Base-by-base conservation (phyloP, 129 eudicot species). In the Mikania micrantha region DNA sequence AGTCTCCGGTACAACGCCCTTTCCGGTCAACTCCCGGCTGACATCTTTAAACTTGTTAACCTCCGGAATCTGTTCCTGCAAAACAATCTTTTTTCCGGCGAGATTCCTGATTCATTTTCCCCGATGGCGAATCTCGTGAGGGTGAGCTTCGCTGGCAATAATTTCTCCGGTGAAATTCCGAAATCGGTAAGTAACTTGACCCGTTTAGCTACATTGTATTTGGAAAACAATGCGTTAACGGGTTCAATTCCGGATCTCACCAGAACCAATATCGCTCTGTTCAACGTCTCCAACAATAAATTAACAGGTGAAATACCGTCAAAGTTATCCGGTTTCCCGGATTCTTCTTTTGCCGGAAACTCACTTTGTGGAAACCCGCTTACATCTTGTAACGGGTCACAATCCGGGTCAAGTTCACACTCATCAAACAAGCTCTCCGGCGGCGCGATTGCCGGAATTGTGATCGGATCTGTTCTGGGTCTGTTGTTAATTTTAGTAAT, bases 391-490 rank as follows among this genome's bases (percentile, higher is more conserved):
- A 48, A 54, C 52, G 80, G 76, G 10, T 71, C 79, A 0, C n/a
- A 21, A 50, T 10, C 59, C 31, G 59, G 59, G 59, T 50, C 59
- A 31, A 31, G 59, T 52, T 22, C 73, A 3, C 32, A 28, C 7
- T 40, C 42, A 11, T 70, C 67, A 0, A 50, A 82, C 11, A 77
- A 81, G 47, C 85, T 91, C 1, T 91, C 97, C 2, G 90, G 84
- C 15, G 95, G 95, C 4, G 93, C 93, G 3, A 83, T 91, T 66
- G 95, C 95, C 4, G 95, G 97, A 3, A 91, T 87, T 32, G 79
- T 87, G 35, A 83, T 87, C 1, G 97, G 88, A 24, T 77, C 76
- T 7, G 77, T 87, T 2, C 13, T 91, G 13, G 93, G 74, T 42
- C 49, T 88, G 27, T 15, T 88, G 40, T 5, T 88, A 12, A 35